A percentile compares a stretch with the other conserved stretches of the same genome.
phyloP scores from a whole-genome alignment of 495 filamentous ascomycete genomes.

The Durotheca rogersii region DNA sequence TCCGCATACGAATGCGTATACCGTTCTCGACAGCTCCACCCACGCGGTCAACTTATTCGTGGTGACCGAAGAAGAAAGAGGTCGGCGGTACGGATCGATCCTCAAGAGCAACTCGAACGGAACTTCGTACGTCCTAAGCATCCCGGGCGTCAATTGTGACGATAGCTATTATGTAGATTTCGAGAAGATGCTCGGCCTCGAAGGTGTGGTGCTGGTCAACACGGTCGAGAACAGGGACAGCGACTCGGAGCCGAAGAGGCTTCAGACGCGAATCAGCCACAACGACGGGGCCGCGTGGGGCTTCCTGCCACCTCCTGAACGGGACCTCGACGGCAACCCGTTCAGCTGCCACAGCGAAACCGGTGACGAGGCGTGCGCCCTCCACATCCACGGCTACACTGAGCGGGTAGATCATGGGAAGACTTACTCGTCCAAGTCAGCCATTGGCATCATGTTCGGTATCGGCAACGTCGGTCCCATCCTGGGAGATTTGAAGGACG shows the following conservation, averaged over 20 bases:
- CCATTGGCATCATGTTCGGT: constrained; percentile 88
- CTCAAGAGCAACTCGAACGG: constrained; percentile 98
- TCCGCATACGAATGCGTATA: constrained; percentile 74
- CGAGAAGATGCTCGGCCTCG: constrained; percentile 88
- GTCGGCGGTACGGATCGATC: constrained; percentile 74
- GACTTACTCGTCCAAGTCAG: constrained; percentile 83
- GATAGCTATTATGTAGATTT: constrained; percentile 81
- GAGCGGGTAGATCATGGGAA: constrained; percentile 76
- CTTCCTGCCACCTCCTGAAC: constrained; percentile 63
- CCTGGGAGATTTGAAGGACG: constrained; percentile 59
- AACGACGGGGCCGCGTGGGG: constrained; percentile 91
- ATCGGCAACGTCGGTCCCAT: constrained; percentile 85
- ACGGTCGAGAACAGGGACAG: constrained; percentile 70
- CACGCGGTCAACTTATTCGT: constrained; percentile 93
- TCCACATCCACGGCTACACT: constrained; percentile 94
- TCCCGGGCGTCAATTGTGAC: constrained; percentile 76
- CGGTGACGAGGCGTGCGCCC: constrained; percentile 66
- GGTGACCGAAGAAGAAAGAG: constrained; percentile 61
- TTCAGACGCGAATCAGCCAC: constrained; percentile 88
- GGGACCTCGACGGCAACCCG: constrained; percentile 67
- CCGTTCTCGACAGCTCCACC: constrained; percentile 87
- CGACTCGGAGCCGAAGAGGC: constrained; percentile 70
- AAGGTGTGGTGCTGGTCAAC: constrained; percentile 87
- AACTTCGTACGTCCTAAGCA: constrained; percentile 84
- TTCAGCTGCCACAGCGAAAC: constrained; percentile 63